These are phyloP conservation scores for Pseudogymnoascus verrucosus DNA, from an alignment of 2,329 filamentous ascomycete genomes.

Conservation along the genomic window DNA sequence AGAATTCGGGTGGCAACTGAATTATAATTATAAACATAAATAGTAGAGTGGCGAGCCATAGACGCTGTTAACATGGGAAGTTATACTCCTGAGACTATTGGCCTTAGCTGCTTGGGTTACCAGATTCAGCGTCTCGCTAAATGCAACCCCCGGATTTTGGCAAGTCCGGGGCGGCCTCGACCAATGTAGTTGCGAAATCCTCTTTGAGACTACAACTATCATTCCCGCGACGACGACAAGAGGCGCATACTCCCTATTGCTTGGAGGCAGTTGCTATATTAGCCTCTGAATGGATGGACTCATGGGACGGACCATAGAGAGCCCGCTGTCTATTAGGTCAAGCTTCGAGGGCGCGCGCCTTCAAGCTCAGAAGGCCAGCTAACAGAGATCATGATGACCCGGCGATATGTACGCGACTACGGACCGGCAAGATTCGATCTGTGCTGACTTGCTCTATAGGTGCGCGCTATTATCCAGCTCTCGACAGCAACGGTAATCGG, in stretches of 20 bases:
- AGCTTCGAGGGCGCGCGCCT: neutral
- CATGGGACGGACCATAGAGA: constrained; percentile 5
- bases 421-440: neutral
- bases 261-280: neutral
- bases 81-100: neutral
- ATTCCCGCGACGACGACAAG: neutral
- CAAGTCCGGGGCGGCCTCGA: neutral
- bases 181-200: neutral
- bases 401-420: neutral
- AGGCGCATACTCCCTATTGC: neutral
- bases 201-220: neutral
- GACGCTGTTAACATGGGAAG: neutral
- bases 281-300: constrained; percentile 3
- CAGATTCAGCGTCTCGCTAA: constrained; percentile 1
- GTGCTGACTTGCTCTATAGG: constrained; percentile 27
- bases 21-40: constrained; percentile 3
- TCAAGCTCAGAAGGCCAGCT: neutral
- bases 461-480: constrained; percentile 33
- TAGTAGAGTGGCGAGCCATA: neutral
- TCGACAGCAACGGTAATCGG: constrained; percentile 34
- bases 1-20: neutral
- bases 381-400: neutral
- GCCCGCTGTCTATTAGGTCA: constrained; percentile 5
- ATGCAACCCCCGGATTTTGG: neutral
- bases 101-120: neutral